Percentiles rank a stretch among this genome's conserved stretches.
phyloP scores from a whole-genome alignment of 2,329 filamentous ascomycete genomes.

The Alternaria infectoria region DNA sequence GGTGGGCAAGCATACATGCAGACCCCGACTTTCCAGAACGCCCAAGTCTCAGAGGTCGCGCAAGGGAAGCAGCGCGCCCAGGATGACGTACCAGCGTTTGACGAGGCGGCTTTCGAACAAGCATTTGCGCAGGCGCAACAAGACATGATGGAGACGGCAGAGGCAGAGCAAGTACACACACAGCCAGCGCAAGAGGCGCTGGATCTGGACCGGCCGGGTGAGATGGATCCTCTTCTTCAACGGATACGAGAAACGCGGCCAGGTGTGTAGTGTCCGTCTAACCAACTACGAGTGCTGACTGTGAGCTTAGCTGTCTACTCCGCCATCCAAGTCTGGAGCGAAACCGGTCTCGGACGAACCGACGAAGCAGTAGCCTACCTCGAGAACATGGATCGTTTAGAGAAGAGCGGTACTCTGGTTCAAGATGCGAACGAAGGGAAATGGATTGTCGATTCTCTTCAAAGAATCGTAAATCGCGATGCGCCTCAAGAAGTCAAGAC shows the following conservation, averaged over 20 bases:
- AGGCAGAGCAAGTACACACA: conserved; percentile 21
- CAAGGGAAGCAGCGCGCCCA: conserved; percentile 44
- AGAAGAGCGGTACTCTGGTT: conserved; percentile 31
- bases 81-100: conserved; percentile 53
- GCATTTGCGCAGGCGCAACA: conserved; percentile 59
- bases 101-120: conserved; percentile 62
- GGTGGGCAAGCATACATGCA: conserved; percentile 37
- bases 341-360: conserved; percentile 36
- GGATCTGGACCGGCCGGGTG: conserved; percentile 29
- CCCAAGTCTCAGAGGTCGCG: conserved; percentile 29
- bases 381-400: conserved; percentile 32
- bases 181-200: conserved; percentile 21
- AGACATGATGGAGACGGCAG: conserved; percentile 43
- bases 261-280: conserved; percentile 36
- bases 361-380: conserved; percentile 35
- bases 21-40: conserved; percentile 23
- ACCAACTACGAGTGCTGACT: conserved; percentile 21
- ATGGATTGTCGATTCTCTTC: conserved; percentile 42
- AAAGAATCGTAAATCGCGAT: conserved; percentile 34
- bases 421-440: conserved; percentile 41
- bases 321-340: conserved; percentile 42
- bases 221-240: conserved; percentile 40
- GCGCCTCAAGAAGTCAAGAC: conserved; percentile 33
- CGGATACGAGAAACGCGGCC: conserved; percentile 42
- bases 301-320: conserved; percentile 36